Evolutionary conservation across 1,284 basidiomycete genomes (phyloP).

Genomic region (Phylloboletellus chloephorus): DNA sequence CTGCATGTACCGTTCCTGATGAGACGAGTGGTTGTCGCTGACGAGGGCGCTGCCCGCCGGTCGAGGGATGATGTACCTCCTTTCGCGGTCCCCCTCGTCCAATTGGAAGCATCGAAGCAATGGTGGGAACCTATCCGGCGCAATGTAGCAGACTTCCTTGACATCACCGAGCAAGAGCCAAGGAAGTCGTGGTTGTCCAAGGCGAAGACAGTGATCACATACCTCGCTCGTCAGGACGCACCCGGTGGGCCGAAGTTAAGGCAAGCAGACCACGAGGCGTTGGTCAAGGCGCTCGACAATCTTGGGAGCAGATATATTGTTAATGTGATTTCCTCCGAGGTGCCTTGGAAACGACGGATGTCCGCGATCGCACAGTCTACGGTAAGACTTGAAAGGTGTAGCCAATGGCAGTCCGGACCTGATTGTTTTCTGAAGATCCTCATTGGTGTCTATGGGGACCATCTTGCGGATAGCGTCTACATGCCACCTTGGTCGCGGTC

Average conservation of each 20-base stretch:
- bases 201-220: constrained; percentile 58
- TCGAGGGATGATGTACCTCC: constrained; percentile 32
- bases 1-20: constrained; percentile 67
- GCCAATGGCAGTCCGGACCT: no score
- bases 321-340: constrained; percentile 53
- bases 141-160: constrained; percentile 50
- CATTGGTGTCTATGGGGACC: constrained; percentile 66
- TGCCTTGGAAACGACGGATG: constrained; percentile 55
- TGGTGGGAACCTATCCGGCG: constrained; percentile 74
- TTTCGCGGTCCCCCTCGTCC: constrained; percentile 58
- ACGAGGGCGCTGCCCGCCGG: constrained; percentile 60
- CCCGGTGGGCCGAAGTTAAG: constrained; percentile 41
- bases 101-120: constrained; percentile 45
- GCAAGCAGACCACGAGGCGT: constrained; percentile 45
- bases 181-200: constrained; percentile 25
- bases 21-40: constrained; percentile 72
- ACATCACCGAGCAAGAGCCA: constrained; percentile 29
- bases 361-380: constrained; percentile 66
- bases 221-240: constrained; percentile 61
- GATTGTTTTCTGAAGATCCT: constrained; percentile 48
- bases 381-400: constrained; percentile 38
- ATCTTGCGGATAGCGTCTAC: constrained; percentile 68
- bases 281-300: constrained; percentile 46
- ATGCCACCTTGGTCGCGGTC: constrained; percentile 55
- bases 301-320: constrained; percentile 61